A percentile compares a stretch with the other conserved stretches of the same genome.
Conservation (phyloP, 2,329 filamentous ascomycete genomes). For the Zalaria obscura region DNA sequence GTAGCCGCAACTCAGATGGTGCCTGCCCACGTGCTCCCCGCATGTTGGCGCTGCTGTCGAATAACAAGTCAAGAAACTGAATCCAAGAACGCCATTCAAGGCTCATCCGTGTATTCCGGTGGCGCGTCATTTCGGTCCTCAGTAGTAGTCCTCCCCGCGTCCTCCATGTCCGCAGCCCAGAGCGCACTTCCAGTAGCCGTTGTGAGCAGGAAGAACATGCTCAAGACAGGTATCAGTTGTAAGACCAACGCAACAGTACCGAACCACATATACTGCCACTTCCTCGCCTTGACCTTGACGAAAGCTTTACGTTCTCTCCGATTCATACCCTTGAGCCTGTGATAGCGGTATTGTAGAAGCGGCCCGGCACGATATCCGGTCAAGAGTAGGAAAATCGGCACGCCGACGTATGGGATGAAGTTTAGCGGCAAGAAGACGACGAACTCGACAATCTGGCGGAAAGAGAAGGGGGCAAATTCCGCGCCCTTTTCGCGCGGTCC, state of each 20-base stretch:
- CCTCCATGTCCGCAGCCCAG: slow-evolving; percentile 71
- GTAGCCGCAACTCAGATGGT: too few relatives aligned
- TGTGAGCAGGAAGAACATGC: slow-evolving; percentile 89
- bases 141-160: slow-evolving; percentile 16
- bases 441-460: slow-evolving; percentile 82
- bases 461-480: slow-evolving; percentile 75
- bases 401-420: slow-evolving; percentile 70
- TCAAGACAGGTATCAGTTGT: slow-evolving; percentile 76
- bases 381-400: slow-evolving; percentile 72
- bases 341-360: slow-evolving; percentile 83
- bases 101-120: slow-evolving; percentile 17
- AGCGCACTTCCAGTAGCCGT: slow-evolving; percentile 72
- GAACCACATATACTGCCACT: slow-evolving; percentile 87
- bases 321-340: slow-evolving; percentile 59
- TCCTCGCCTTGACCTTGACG: slow-evolving; percentile 44
- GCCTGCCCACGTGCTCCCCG: too few relatives aligned
- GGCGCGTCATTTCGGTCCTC: slow-evolving; percentile 9
- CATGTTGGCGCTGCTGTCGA: too few relatives aligned
- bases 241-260: slow-evolving; percentile 72
- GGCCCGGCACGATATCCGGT: slow-evolving; percentile 81
- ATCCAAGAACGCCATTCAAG: slow-evolving; percentile 5
- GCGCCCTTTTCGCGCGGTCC: slow-evolving; percentile 67
- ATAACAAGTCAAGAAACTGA: background rate
- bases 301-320: slow-evolving; percentile 61
- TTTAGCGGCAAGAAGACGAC: slow-evolving; percentile 57